These are phyloP conservation scores for Eutrema heterophyllum DNA, from an alignment of 345 rosid genomes.

Conservation along the genomic window DNA sequence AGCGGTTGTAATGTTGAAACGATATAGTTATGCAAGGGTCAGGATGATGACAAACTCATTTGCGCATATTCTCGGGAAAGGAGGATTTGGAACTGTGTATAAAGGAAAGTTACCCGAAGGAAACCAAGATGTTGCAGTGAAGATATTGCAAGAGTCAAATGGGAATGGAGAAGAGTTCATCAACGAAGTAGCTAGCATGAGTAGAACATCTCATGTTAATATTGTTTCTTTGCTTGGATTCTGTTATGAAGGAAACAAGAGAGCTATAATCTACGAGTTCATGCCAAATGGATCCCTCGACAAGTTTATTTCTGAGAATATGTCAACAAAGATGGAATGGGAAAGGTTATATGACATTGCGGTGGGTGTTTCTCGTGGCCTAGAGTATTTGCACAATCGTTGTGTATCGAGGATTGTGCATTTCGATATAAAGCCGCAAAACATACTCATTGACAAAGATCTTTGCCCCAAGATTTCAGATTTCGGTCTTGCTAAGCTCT, in stretches of 20 bases:
- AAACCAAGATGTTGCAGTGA: conserved; percentile 25
- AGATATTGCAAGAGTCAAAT: conserved; percentile 13
- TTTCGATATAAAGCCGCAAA: too few species aligned
- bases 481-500: conserved; percentile 45
- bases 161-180: conserved; percentile 40
- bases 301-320: too few species aligned
- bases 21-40: conserved; percentile 21
- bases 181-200: conserved; percentile 46
- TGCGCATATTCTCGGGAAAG: conserved; percentile 22
- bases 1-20: neutral
- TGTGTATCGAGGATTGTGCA: too few species aligned
- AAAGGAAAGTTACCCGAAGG: conserved; percentile 12
- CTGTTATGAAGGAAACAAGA: too few species aligned
- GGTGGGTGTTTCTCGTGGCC: too few species aligned
- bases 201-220: too few species aligned
- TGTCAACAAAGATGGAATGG: too few species aligned
- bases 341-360: too few species aligned
- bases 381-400: too few species aligned
- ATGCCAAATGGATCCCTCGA: too few species aligned
- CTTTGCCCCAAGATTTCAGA: conserved; percentile 40
- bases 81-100: conserved; percentile 25
- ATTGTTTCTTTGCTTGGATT: too few species aligned
- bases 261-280: too few species aligned
- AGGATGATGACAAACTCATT: conserved; percentile 32
- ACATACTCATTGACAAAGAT: conserved; percentile 34